Evolutionary conservation across 148 eudicot species (phyloP), one percentile per base, ranked within the genome.

Genomic region (Chenopodium formosanum): DNA sequence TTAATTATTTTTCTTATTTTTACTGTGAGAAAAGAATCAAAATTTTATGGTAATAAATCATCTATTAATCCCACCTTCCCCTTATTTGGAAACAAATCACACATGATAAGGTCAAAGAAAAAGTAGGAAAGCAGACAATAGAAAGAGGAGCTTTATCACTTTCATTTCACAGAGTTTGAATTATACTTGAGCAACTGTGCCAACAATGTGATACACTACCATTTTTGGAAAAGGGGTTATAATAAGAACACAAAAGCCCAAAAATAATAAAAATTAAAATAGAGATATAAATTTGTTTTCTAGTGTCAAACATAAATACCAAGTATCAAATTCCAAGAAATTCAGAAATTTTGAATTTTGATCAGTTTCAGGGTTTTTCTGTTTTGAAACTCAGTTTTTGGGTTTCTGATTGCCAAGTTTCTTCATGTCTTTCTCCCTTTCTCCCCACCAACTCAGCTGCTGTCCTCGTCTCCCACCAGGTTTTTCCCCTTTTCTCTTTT

Each of bases 391-490:
- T 70, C 22, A 16, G 34, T 44, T 44, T 40, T 20, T 46, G 47
- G 19, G 19, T 32, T 79, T 48, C 37, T 32, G 19, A 7, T 22
- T 62, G 23, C 25, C 66, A 62, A 62, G 66, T 6, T 20, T 62
- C 12, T 4, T 62, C 63, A 82, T 77, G 84, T 62, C 34, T 78
- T 11, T 75, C 27, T 83, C 80, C 31, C 48, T 58, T 78, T 83
- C 19, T 72, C 31, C 9, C 9, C 74, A 40, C 17, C 85, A 29
- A 48, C 29, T 37, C 40, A 52, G 34, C n/a, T 56, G 31, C 40
- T 56, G 20, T 56, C 37, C 73, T 65, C 80, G 58, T 12, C 44
- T 70, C 37, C 27, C 80, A 31, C 22, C 83, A 84, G 86, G 86
- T 84, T 80, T 20, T 20, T n/a, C 40, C 37, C 69, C 31, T 40